Conservation (phyloP, 1,284 basidiomycete species). For the Entoloma clypeatum region DNA sequence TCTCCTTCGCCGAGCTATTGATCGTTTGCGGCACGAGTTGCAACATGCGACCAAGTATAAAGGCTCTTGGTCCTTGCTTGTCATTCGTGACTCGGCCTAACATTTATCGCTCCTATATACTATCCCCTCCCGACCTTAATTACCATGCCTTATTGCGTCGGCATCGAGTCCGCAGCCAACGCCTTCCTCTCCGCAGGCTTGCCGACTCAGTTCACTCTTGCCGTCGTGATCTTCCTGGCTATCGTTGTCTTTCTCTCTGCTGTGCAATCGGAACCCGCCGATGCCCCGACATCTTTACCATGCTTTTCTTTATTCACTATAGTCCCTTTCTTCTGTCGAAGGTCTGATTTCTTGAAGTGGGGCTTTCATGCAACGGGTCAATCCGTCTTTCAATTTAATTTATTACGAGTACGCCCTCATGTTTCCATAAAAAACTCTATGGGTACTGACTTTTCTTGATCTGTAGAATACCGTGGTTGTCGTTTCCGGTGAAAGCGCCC, state of each 20-base stretch:
- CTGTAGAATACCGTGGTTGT: conserved; percentile 62
- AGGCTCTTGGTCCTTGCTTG: too few species aligned
- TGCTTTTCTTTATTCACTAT: conserved; percentile 53
- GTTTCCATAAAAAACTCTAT: conserved; percentile 7
- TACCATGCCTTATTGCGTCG: conserved; percentile 51
- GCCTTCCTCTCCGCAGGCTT: conserved; percentile 56
- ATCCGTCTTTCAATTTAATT: conserved; percentile 60
- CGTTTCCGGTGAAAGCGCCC: conserved; percentile 66
- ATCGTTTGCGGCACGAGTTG: too few species aligned
- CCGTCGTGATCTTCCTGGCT: conserved; percentile 49
- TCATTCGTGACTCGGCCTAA: too few species aligned
- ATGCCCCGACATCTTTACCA: conserved; percentile 51
- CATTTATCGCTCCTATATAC: too few species aligned
- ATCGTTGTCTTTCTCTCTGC: conserved; percentile 44
- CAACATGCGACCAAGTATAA: too few species aligned
- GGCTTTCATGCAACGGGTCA: conserved; percentile 64
- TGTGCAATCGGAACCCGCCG: conserved; percentile 41
- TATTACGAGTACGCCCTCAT: conserved; percentile 49
- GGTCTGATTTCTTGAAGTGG: conserved; percentile 68
- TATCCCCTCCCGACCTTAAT: too few species aligned
- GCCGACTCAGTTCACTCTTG: conserved; percentile 49
- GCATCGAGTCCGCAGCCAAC: conserved; percentile 53
- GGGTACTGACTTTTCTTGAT: conserved; percentile 16
- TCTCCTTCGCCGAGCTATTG: too few species aligned
- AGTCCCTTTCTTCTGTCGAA: conserved; percentile 58